Base-by-base conservation (phyloP, 257 asterid genomes). In the Prunella vulgaris region DNA sequence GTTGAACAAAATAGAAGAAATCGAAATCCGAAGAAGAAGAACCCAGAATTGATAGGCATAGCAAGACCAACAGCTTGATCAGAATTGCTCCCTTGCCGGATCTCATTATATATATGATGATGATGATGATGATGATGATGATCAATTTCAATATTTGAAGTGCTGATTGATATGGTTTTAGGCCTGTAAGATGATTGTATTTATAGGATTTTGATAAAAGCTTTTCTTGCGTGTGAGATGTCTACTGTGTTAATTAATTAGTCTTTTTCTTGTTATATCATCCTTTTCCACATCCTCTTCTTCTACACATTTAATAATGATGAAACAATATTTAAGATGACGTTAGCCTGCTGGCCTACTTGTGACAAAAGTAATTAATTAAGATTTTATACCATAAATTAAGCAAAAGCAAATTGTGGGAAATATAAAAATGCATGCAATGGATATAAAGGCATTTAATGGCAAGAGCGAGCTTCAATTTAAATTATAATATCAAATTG, bases 1-100 rank as follows among this genome's bases (percentile, higher is more conserved):
- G 91, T 48, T 84, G 93, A 60, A 83, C 91, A 15, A 90, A 84
- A 78, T 88, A 88, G 86, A 84, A 88, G 84, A 90, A 89, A 73
- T 87, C 95, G 18, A 87, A 89, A 68, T 78, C 86, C 51, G 12
- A 42, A 42, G 51, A 42, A 42, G 51, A 80, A 24, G 78, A 73
- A 69, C 81, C 76, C 35, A 70, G 27, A 46, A 77, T 24, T 4
- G 77, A 61, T 0, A 74, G 61, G 40, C 74, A 82, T 28, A 66
- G 81, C 7, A 82, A 62, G 14, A 79, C 69, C 57, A 83, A 37
- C 10, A 88, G 57, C 27, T 61, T 69, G 74, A 81, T 15, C 64
- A 77, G 8, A 24, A 73, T 12, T 15, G 68, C 44, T 35, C 57
- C 69, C 66, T 37, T 68, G 44, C 69, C 60, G 60, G 13, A 18